Evolutionary conservation across 352 stramenopile species (phyloP), one percentile per base, ranked within the genome.

Genomic region (Phytophthora constricta): DNA sequence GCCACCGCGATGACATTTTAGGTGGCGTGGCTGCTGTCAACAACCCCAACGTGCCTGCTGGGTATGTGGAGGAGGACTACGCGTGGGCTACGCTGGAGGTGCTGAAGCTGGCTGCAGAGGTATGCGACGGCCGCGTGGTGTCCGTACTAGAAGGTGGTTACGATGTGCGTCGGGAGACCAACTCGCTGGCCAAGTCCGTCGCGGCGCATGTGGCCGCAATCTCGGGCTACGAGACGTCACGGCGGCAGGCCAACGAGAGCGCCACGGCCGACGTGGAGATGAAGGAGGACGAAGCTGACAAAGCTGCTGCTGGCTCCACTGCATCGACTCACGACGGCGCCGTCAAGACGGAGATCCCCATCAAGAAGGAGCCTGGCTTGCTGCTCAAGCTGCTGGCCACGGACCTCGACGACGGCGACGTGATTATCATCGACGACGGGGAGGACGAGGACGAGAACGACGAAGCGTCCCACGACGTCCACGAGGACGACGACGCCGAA

Each of bases 121-220:
- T 88, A 58, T 96, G 88, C 48, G 75, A 94, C 47, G 89, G 89
- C 25, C 82, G 87, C 13, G 76, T 96, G 5, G 69, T 96, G 28
- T 96, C 89, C 5, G 87, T 96, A 39, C 67, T 96, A n/a, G 89
- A 96, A 55, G 89, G 89, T 27, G 89, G 89, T 22, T 96, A 95
- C 68, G 86, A 94, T 33, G 85, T 94, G 33, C 84, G 82, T 28
- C 78, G 78, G 37, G 84, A 93, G 62, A 96, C 87, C 7, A 94
- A 93, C 54, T 89, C 86, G 58, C 62, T 96, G 41, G 87, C 87
- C 55, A 91, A 90, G 65, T 95, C 87, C 13, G 84, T 93, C 4
- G 85, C 82, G 3, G 86, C 87, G 5, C 87, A 95, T 62, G 86
- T 95, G 33, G 70, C 76, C 20, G 84, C 87, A 13, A 92, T 95